Evolutionary conservation across 306 rosid species (phyloP).

Genomic region (Prunus armeniaca): DNA sequence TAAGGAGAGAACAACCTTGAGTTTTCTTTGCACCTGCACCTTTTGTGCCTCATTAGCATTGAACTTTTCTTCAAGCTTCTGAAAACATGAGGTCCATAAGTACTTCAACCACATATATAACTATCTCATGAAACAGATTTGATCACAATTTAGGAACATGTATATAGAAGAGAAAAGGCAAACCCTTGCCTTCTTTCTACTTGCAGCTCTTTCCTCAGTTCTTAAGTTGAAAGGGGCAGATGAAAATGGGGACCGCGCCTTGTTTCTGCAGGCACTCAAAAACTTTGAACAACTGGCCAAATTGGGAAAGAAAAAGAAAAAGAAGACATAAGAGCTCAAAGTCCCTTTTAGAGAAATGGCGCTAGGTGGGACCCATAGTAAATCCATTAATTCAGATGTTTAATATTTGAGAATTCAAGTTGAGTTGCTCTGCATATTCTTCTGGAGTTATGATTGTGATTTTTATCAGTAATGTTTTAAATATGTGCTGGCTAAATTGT

Average conservation of each 20-base stretch:
- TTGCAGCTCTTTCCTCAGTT: slow-evolving; percentile 90
- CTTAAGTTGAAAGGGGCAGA: slow-evolving; percentile 77
- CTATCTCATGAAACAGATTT: not conserved
- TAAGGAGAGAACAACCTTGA: slow-evolving; percentile 46
- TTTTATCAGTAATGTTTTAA: not conserved
- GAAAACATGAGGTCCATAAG: slow-evolving; percentile 21
- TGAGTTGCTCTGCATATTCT: not conserved
- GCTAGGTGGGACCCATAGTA: not conserved
- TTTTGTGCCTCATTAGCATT: slow-evolving; percentile 65
- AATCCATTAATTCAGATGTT: not conserved
- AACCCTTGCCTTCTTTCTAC: slow-evolving; percentile 75
- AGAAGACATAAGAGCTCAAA: slow-evolving; percentile 11
- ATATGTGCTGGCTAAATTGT: not conserved
- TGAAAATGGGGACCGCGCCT: slow-evolving; percentile 65
- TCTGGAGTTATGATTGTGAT: not conserved
- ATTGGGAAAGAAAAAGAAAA: slow-evolving; percentile 14
- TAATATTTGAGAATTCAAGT: not conserved
- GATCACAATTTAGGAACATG: not conserved
- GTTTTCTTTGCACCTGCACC: slow-evolving; percentile 59
- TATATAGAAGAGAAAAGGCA: slow-evolving; percentile 9
- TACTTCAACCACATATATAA: not conserved
- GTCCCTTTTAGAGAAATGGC: not conserved
- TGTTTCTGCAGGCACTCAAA: slow-evolving; percentile 69
- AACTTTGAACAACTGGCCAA: slow-evolving; percentile 41
- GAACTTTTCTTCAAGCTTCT: slow-evolving; percentile 97